Conservation (phyloP, 108 stramenopile genomes). For the Fragilaria crotonensis region DNA sequence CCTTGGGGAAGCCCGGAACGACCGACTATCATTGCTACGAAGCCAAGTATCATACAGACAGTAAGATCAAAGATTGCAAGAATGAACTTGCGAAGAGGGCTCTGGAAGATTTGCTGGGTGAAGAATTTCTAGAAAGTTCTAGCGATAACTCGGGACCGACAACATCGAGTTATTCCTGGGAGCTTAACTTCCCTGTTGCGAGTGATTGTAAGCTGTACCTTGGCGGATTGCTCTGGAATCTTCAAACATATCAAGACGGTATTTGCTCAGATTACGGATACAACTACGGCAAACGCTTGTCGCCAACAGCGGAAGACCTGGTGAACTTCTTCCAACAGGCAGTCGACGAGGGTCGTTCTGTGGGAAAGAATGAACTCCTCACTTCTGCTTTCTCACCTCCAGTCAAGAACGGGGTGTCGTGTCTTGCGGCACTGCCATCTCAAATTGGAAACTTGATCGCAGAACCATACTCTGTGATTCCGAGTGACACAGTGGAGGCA, state of each 20-base stretch:
- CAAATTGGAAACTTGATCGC: conserved; percentile 53
- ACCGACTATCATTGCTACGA: conserved; percentile 18
- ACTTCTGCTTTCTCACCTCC: conserved; percentile 27
- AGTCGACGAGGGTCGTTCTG: conserved; percentile 9
- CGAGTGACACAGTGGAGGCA: conserved; percentile 45
- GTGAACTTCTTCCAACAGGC: conserved; percentile 25
- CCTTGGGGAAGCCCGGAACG: conserved; percentile 21
- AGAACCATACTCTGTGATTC: conserved; percentile 55
- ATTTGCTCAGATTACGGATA: conserved; percentile 61
- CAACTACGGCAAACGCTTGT: conserved; percentile 59
- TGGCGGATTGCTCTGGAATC: conserved; percentile 75
- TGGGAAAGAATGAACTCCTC: conserved; percentile 20
- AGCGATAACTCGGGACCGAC: conserved; percentile 6
- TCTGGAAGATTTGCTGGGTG: conserved; percentile 50
- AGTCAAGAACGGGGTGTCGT: conserved; percentile 53
- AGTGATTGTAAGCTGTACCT: conserved; percentile 39
- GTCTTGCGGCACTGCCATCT: conserved; percentile 71
- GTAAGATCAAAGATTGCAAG: conserved; percentile 21
- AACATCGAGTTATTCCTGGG: conserved; percentile 5
- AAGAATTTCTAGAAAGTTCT: conserved; percentile 12
- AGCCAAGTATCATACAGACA: background rate
- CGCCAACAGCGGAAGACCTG: conserved; percentile 46
- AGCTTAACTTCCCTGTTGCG: background rate
- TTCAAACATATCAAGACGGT: conserved; percentile 78
- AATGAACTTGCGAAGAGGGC: conserved; percentile 53